These are phyloP conservation scores for Eremomyces bilateralis DNA, from an alignment of 495 filamentous ascomycete species.

Conservation along the genomic window DNA sequence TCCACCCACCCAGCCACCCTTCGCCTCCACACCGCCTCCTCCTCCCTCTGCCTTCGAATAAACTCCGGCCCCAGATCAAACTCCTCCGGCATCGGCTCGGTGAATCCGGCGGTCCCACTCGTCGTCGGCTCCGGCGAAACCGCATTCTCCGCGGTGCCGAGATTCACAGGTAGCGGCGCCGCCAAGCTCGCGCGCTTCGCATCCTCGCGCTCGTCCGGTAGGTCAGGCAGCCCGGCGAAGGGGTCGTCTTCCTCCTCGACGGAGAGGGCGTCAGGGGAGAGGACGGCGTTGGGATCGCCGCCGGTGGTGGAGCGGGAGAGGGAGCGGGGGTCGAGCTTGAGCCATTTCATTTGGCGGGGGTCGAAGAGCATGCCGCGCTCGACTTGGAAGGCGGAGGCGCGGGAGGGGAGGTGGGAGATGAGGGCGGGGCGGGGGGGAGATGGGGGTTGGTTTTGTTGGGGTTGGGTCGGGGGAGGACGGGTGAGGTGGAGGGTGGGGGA, in stretches of 20 bases:
- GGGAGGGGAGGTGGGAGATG: constrained; percentile 63
- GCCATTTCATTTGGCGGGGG: constrained; percentile 86
- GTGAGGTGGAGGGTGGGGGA: neutral
- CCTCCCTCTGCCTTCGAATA: constrained; percentile 64
- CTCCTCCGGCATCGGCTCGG: constrained; percentile 46
- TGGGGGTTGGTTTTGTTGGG: constrained; percentile 9
- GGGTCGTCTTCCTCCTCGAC: constrained; percentile 45
- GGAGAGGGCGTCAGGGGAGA: constrained; percentile 2
- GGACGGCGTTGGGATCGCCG: neutral
- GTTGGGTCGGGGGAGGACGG: neutral
- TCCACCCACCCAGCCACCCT: constrained; percentile 61
- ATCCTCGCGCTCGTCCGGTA: constrained; percentile 40
- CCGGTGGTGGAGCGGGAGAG: constrained; percentile 5
- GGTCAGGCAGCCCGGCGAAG: constrained; percentile 54
- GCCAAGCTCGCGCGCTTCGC: constrained; percentile 15
- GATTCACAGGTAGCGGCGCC: constrained; percentile 2
- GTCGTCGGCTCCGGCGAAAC: constrained; percentile 6
- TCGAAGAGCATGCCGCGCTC: constrained; percentile 96
- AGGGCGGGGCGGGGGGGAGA: constrained; percentile 61
- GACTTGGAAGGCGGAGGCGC: constrained; percentile 58
- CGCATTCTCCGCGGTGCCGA: constrained; percentile 27
- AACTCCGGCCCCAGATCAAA: constrained; percentile 96
- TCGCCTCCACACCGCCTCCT: constrained; percentile 75
- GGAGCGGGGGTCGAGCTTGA: constrained; percentile 28
- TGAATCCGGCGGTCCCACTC: constrained; percentile 12